Evolutionary conservation across 345 rosid species (phyloP).

Genomic region (Linum usitatissimum): DNA sequence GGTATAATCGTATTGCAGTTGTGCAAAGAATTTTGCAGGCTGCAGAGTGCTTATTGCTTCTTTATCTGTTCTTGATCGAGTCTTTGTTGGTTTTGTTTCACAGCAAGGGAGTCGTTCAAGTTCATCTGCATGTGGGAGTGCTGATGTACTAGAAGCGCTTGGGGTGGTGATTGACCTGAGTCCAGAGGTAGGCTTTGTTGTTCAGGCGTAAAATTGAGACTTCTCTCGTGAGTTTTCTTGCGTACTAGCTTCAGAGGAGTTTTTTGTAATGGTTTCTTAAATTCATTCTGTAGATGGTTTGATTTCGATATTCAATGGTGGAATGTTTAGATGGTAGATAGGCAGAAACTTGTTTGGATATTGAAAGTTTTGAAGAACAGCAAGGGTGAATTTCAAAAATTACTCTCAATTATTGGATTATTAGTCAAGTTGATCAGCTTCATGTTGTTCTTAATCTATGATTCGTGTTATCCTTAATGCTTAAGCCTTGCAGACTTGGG

Average conservation of each 20-base stretch:
- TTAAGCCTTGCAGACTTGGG: background rate
- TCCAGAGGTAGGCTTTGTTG: conserved; percentile 54
- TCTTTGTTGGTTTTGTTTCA: conserved; percentile 2
- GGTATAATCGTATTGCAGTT: conserved; percentile 24
- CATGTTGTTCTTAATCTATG: too few relatives aligned
- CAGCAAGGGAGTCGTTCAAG: conserved; percentile 98
- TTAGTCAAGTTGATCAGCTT: background rate
- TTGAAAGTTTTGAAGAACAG: background rate
- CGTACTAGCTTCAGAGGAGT: background rate
- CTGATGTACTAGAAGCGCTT: conserved; percentile 77
- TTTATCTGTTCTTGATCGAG: background rate
- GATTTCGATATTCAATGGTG: background rate
- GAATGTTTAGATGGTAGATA: background rate
- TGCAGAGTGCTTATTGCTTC: too few relatives aligned
- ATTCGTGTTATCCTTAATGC: background rate
- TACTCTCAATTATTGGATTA: background rate
- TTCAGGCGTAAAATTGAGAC: background rate
- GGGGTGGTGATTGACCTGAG: conserved; percentile 71
- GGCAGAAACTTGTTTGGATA: background rate
- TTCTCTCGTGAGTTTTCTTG: background rate
- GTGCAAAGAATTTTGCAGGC: too few relatives aligned
- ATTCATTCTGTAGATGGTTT: too few relatives aligned
- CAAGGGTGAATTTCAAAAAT: background rate
- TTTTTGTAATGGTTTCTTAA: too few relatives aligned
- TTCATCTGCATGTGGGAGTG: conserved; percentile 98